These are phyloP conservation scores for Saturnispora kantuleensis DNA, from an alignment of 805 yeast species.

Conservation along the genomic window DNA sequence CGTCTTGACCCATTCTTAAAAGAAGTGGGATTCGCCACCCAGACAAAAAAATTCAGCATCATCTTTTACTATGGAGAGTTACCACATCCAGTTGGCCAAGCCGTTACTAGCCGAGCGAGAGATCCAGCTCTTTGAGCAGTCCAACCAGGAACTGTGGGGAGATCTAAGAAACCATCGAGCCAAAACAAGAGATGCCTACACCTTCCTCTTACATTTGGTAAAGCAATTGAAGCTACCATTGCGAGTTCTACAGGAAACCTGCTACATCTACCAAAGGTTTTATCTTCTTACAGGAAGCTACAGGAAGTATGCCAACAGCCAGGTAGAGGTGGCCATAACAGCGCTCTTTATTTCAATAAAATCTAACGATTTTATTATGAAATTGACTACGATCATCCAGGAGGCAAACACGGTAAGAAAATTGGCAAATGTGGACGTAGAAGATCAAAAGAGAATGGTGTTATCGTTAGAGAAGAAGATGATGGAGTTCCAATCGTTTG, in stretches of 20 bases:
- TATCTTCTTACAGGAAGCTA: conserved; percentile 51
- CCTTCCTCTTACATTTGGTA: conserved; percentile 43
- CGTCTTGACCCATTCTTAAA: conserved; percentile 25
- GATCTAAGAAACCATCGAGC: conserved; percentile 17
- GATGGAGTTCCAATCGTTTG: conserved; percentile 70
- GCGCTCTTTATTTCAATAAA: conserved; percentile 65
- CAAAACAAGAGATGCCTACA: conserved; percentile 34
- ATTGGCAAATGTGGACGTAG: conserved; percentile 27
- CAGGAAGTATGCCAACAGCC: conserved; percentile 34
- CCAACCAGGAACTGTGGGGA: conserved; percentile 14
- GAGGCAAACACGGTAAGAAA: conserved; percentile 33
- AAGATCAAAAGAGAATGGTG: conserved; percentile 46
- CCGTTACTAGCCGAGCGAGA: conserved; percentile 26
- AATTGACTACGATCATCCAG: conserved; percentile 49
- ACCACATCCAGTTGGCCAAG: conserved; percentile 25
- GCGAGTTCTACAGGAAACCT: conserved; percentile 57
- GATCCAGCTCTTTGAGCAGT: conserved; percentile 17
- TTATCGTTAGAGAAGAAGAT: conserved; percentile 59
- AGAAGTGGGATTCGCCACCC: not conserved
- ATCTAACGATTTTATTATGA: conserved; percentile 77
- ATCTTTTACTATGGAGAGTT: not conserved
- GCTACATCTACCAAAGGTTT: conserved; percentile 64
- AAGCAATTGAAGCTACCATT: conserved; percentile 55
- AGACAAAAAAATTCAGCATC: not conserved
- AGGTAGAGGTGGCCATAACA: conserved; percentile 57